Percentiles rank a stretch among this genome's conserved stretches.
Evolutionary conservation across 2,329 filamentous ascomycete species (phyloP).

Genomic region (Diaporthe vexans): DNA sequence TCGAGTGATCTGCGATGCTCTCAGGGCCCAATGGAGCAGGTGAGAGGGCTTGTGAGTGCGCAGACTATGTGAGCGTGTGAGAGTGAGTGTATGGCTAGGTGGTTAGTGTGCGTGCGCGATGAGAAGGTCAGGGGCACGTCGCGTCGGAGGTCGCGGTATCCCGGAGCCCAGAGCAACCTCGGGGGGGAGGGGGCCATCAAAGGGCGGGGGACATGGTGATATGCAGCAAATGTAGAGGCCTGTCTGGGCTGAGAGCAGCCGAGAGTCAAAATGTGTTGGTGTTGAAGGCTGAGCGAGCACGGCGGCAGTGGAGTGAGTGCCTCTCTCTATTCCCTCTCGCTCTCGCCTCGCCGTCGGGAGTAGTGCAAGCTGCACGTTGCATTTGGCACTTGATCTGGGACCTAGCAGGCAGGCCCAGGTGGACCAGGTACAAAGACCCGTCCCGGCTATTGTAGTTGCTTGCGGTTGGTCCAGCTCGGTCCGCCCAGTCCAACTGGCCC

Average conservation of each 20-base stretch:
- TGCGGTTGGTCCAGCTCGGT: constrained; percentile 1
- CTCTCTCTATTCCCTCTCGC: too few relatives aligned
- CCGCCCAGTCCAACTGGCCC: too few relatives aligned
- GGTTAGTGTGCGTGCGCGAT: neutral
- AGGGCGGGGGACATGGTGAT: constrained; percentile 24
- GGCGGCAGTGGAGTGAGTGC: neutral
- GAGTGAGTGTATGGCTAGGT: too few relatives aligned
- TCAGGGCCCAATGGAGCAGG: neutral
- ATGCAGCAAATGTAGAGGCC: neutral
- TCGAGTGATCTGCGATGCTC: neutral
- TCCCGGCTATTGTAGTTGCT: neutral
- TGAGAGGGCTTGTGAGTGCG: neutral
- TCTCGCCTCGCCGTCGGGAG: constrained; percentile 13
- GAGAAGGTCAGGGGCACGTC: constrained; percentile 24
- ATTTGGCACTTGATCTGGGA: constrained; percentile 13
- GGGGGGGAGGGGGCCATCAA: constrained; percentile 27
- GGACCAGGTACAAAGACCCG: neutral
- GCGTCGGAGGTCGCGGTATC: constrained; percentile 30
- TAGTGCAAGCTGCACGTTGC: constrained; percentile 10
- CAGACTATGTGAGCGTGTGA: too few relatives aligned
- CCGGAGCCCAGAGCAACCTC: constrained; percentile 1
- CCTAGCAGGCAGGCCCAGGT: too few relatives aligned
- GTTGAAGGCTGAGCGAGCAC: constrained; percentile 1
- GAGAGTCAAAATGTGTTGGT: neutral
- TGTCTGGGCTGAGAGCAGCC: constrained; percentile 2